Base-by-base conservation (phyloP, 2,329 filamentous ascomycete genomes). In the Chrysoporthe cubensis region DNA sequence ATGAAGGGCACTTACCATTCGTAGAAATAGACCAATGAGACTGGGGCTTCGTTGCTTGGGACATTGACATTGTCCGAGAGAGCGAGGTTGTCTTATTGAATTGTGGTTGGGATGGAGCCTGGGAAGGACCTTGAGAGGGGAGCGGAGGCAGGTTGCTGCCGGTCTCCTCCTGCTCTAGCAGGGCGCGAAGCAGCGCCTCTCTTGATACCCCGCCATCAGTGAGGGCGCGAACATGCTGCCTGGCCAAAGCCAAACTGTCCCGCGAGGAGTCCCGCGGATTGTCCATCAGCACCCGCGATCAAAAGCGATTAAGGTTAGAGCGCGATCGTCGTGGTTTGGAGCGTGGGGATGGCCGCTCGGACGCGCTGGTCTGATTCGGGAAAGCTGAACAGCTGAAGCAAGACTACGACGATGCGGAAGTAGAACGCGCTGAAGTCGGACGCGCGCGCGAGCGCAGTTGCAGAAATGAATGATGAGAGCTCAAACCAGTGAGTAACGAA, bases 201-300 rank as follows among this genome's bases (percentile, higher is more conserved):
- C 73, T 72, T 26, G 75, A 73, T 6, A 78, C 68, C 4, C 77
- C 77, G 34, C 71, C 73, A 6, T 74, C 72, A 1, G 75, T 76
- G 0, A 78, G 72, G 11, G 73, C 70, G 68, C 76, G 74, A 43
- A 78, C 75, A 32, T 79, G 76, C 26, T 76, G 73, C 32, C 76
- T 72, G 34, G 76, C 75, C 40, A 74, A 74, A 42, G 72, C 73
- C 64, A 77, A 65, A 59, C 70, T 75, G 69, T 76, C 74, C 69
- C 70, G 71, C 34, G 73, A 71, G 50, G 73, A 72, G 64, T 71
- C 69, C 48, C 66, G 70, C 54, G 71, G 72, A 32, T 73, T 70
- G 66, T 75, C 72, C 74, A 75, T 75, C 52, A 58, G 63, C 52
- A 61, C 48, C 54, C 50, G 48, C 40, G 54, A 52, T 26, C n/a